Percentiles rank a stretch among this genome's conserved stretches.
phyloP scores from a whole-genome alignment of 257 asterid genomes.

The Solanum peruvianum region DNA sequence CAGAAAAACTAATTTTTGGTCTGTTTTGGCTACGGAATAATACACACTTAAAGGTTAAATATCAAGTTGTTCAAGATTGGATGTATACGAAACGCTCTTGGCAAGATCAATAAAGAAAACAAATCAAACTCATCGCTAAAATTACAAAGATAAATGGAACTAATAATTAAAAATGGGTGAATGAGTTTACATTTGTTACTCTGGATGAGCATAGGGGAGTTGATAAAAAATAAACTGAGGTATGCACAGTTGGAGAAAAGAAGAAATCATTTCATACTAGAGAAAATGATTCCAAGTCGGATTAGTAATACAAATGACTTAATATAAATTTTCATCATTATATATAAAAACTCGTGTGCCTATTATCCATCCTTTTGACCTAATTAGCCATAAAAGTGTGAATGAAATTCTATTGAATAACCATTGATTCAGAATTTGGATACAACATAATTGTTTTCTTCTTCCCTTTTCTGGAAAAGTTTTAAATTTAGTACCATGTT shows the following conservation, averaged over 20 bases:
- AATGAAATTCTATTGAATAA: not conserved
- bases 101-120: not conserved
- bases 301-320: not conserved
- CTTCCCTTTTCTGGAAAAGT: no score
- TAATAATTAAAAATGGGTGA: not conserved
- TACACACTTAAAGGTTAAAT: no score
- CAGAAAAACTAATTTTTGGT: no score
- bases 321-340: constrained; percentile 7
- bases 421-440: not conserved
- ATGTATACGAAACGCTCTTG: not conserved
- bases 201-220: not conserved
- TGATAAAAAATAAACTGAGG: not conserved
- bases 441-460: no score
- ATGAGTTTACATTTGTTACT: not conserved
- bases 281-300: constrained; percentile 2
- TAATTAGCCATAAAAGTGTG: not conserved
- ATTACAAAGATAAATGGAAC: not conserved
- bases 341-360: not conserved
- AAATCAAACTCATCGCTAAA: not conserved
- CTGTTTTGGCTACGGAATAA: no score
- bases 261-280: not conserved
- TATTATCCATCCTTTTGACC: not conserved
- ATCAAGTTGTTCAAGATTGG: no score
- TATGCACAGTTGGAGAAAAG: not conserved
- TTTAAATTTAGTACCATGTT: no score